A percentile compares a stretch with the other conserved stretches of the same genome.
Conservation (phyloP, 2,329 filamentous ascomycete species). For the Dactylellina drechsleri region DNA sequence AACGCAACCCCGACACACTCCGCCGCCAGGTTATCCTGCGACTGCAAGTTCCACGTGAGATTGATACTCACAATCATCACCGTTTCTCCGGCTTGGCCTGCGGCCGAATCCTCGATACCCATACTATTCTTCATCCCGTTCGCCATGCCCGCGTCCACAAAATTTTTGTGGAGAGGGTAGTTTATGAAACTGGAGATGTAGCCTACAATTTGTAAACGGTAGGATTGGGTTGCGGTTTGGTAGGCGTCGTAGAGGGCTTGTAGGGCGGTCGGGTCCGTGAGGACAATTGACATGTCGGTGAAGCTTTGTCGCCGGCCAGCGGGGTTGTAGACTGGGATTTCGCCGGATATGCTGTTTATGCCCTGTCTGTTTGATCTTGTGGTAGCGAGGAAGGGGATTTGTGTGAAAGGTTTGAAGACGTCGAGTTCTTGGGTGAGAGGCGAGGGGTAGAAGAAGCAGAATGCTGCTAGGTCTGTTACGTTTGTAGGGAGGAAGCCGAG, state of each 20-base stretch:
- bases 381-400: conserved; percentile 14
- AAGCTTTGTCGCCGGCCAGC: conserved; percentile 42
- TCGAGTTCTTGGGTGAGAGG: conserved; percentile 15
- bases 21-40: conserved; percentile 25
- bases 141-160: conserved; percentile 23
- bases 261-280: conserved; percentile 23
- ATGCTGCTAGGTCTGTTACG: conserved; percentile 18
- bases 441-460: conserved; percentile 47
- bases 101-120: conserved; percentile 37
- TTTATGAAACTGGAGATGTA: conserved; percentile 37
- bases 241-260: conserved; percentile 33
- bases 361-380: conserved; percentile 18
- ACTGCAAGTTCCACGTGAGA: conserved; percentile 22
- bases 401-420: conserved; percentile 43
- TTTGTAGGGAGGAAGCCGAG: background rate
- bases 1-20: conserved; percentile 25
- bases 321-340: conserved; percentile 31
- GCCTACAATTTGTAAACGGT: conserved; percentile 20
- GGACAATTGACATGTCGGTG: conserved; percentile 39
- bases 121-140: conserved; percentile 47
- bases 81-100: conserved; percentile 28
- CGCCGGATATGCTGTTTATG: conserved; percentile 36
- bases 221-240: conserved; percentile 1
- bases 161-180: conserved; percentile 34
- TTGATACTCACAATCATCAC: conserved; percentile 53